phyloP scores from a whole-genome alignment of 805 yeast genomes.

The Ogataea pini region DNA sequence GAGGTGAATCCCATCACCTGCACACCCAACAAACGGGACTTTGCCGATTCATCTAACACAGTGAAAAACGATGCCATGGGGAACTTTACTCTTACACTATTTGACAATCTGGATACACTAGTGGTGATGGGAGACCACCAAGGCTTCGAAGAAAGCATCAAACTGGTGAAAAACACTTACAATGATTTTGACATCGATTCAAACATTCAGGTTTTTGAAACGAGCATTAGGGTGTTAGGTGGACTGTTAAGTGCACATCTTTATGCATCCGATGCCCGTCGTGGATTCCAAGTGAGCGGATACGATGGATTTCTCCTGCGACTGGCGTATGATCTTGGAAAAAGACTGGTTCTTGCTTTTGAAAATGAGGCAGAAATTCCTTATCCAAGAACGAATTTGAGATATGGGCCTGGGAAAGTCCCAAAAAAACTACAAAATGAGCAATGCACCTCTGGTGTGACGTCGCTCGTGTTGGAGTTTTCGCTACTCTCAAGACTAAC shows the following conservation, averaged over 20 bases:
- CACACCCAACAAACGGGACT: conserved; percentile 65
- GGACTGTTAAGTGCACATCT: conserved; percentile 79
- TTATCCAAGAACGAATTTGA: conserved; percentile 73
- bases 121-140: conserved; percentile 68
- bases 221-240: conserved; percentile 80
- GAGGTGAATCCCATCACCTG: conserved; percentile 79
- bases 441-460: conserved; percentile 87
- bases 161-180: conserved; percentile 38
- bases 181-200: conserved; percentile 61
- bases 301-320: conserved; percentile 74
- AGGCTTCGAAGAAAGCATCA: conserved; percentile 49
- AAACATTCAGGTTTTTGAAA: conserved; percentile 85
- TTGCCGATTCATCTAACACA: conserved; percentile 49
- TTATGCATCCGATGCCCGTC: conserved; percentile 53
- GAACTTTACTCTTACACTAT: conserved; percentile 71
- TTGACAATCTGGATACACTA: conserved; percentile 79
- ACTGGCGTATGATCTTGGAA: conserved; percentile 76
- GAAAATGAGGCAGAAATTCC: conserved; percentile 68
- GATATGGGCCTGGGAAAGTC: conserved; percentile 47
- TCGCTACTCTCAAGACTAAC: conserved; percentile 73
- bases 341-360: conserved; percentile 68
- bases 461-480: conserved; percentile 80
- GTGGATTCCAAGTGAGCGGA: conserved; percentile 41
- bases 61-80: conserved; percentile 83
- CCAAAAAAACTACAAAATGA: conserved; percentile 52